These are phyloP conservation scores for Phytopythium boreale DNA, from an alignment of 352 stramenopile genomes.

Conservation along the genomic window DNA sequence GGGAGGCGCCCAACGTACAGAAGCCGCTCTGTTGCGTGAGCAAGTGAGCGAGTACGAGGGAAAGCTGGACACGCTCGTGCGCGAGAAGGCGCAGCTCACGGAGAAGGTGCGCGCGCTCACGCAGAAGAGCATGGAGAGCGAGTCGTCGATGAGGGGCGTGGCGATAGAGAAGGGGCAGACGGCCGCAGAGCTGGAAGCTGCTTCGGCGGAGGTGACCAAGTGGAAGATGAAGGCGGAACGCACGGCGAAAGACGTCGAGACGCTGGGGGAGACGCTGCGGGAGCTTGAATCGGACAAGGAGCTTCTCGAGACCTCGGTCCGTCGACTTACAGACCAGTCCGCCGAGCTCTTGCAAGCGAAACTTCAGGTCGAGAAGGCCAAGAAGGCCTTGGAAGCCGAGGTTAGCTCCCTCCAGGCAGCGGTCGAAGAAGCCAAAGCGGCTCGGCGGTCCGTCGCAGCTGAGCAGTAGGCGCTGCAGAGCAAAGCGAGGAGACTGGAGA, in stretches of 20 bases:
- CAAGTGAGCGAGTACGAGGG: slow-evolving; percentile 25
- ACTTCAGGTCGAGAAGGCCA: slow-evolving; percentile 20
- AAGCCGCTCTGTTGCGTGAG: slow-evolving; percentile 16
- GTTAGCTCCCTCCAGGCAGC: slow-evolving; percentile 18
- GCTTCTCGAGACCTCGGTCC: slow-evolving; percentile 15
- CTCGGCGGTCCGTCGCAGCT: slow-evolving; percentile 10
- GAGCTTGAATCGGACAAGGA: slow-evolving; percentile 32
- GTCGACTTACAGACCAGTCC: slow-evolving; percentile 24
- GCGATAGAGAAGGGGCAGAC: slow-evolving; percentile 19
- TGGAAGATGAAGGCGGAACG: slow-evolving; percentile 32
- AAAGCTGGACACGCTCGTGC: slow-evolving; percentile 18
- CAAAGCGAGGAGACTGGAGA: slow-evolving; percentile 31
- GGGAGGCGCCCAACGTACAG: neutral
- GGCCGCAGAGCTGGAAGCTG: slow-evolving; percentile 13
- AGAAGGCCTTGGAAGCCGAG: slow-evolving; percentile 21
- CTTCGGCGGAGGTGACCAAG: slow-evolving; percentile 19
- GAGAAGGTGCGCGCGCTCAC: slow-evolving; percentile 28
- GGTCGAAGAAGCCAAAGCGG: slow-evolving; percentile 20
- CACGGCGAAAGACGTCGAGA: slow-evolving; percentile 32
- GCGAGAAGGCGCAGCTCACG: slow-evolving; percentile 25
- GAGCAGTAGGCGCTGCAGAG: slow-evolving; percentile 29
- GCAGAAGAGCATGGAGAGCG: slow-evolving; percentile 19
- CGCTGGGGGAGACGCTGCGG: slow-evolving; percentile 14
- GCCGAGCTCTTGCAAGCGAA: slow-evolving; percentile 16
- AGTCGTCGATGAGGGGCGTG: slow-evolving; percentile 9